Base-by-base conservation (phyloP, 306 rosid species). In the Pachyrhizus erosus region DNA sequence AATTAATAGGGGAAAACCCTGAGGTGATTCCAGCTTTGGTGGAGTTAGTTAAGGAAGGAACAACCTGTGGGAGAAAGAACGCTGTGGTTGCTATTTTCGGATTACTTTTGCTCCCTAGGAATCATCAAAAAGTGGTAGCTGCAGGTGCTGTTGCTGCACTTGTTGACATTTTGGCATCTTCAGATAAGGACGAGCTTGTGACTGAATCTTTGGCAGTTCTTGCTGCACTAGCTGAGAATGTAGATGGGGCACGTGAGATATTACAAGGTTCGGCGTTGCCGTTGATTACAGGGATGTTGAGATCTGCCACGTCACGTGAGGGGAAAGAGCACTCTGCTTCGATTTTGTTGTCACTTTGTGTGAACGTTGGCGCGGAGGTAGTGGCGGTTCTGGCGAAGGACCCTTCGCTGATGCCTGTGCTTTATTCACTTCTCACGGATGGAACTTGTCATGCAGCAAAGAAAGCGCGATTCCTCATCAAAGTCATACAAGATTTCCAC, bases 1-100 rank as follows among this genome's bases (percentile, higher is more conserved):
- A 88, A 77, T 2, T 79, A 14, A 88, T 93, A 0, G 98, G 98
- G 1, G 94, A 90, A 77, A 81, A 66, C 14, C 83, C 89, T 0
- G 90, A 85, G 5, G 89, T 84, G 13, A 86, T 95, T 76, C 89
- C 87, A 0, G 87, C 82, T 18, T 86, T 95, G 6, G 89, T 87
- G 4, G 83, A 89, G 66, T 85, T 93, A 39, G 78, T 90, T 34
- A 89, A 83, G 43, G 90, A 85, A 78, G 98, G 97, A 46, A 88
- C 89, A 61, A 77, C 81, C 8, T 86, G 81, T 0, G 98, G 95
- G 72, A 93, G 92, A 60, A 95, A 89, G 86, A 95, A 95, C 3
- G 92, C 98, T 0, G 82, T 88, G 58, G 94, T 89, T 8, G 95
- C 98, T 1, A 88, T 95, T 72, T 91, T 89, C 12, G 98, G 91